Conservation (phyloP, 768 basidiomycete genomes). For the Fomitopsis pulvina region DNA sequence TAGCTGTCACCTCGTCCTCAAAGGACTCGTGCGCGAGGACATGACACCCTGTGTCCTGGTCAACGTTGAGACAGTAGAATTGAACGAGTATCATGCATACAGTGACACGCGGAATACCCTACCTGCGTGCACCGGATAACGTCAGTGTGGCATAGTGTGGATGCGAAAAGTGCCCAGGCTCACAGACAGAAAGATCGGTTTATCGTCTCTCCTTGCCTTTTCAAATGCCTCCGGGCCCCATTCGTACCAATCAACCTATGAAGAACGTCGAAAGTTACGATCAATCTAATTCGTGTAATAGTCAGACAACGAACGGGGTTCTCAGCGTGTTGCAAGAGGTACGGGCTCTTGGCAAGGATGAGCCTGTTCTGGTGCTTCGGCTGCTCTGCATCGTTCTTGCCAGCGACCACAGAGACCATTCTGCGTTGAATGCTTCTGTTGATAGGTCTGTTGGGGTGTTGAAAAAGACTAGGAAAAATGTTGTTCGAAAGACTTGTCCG, state of each 20-base stretch:
- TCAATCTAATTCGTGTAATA: not conserved
- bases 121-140: slow-evolving; percentile 15
- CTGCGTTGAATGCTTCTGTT: too few species aligned
- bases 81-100: too few species aligned
- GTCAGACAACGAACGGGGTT: slow-evolving; percentile 15
- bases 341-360: slow-evolving; percentile 18
- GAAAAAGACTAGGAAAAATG: too few species aligned
- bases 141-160: not conserved
- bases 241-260: slow-evolving; percentile 23
- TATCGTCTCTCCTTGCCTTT: slow-evolving; percentile 19
- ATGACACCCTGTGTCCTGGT: slow-evolving; percentile 18
- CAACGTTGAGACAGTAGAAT: too few species aligned
- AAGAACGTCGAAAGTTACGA: not conserved
- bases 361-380: slow-evolving; percentile 11
- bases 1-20: slow-evolving; percentile 29
- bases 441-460: too few species aligned
- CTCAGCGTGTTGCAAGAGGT: slow-evolving; percentile 20
- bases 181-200: slow-evolving; percentile 30
- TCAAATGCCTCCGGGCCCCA: slow-evolving; percentile 23
- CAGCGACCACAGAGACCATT: too few species aligned
- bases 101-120: slow-evolving; percentile 38
- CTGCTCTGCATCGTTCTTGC: not conserved
- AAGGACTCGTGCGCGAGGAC: slow-evolving; percentile 30
- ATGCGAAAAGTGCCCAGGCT: not conserved
- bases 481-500: too few species aligned